Conservation (phyloP, 2,329 filamentous ascomycete genomes). For the Triangularia verruculosa region DNA sequence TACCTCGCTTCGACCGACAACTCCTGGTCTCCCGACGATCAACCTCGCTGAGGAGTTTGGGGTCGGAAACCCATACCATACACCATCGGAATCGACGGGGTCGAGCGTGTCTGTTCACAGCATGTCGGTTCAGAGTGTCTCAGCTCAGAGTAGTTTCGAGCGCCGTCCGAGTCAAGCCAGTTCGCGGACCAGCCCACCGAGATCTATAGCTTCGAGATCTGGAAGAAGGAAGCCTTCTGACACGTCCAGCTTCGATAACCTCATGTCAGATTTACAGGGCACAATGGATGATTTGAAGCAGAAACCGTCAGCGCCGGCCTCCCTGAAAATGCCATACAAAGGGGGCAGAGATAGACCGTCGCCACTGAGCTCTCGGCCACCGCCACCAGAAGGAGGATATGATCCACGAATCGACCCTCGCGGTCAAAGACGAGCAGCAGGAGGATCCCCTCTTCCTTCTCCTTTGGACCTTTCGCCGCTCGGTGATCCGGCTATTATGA, state of each 20-base stretch:
- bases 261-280: conserved; percentile 56
- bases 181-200: conserved; percentile 56
- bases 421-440: conserved; percentile 26
- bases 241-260: conserved; percentile 45
- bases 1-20: conserved; percentile 43
- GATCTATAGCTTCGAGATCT: conserved; percentile 35
- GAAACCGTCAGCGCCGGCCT: conserved; percentile 14
- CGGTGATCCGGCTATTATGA: background rate
- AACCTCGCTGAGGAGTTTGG: conserved; percentile 61
- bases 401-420: conserved; percentile 39
- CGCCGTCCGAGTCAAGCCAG: conserved; percentile 56
- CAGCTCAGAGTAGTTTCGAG: conserved; percentile 46
- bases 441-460: conserved; percentile 29
- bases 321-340: conserved; percentile 21
- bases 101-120: conserved; percentile 56
- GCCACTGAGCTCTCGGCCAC: conserved; percentile 24
- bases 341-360: conserved; percentile 30
- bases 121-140: conserved; percentile 45
- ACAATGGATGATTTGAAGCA: conserved; percentile 44
- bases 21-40: conserved; percentile 39
- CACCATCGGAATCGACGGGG: conserved; percentile 60
- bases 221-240: conserved; percentile 43
- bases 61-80: conserved; percentile 61
- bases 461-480: conserved; percentile 13
- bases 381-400: conserved; percentile 29